A percentile compares a stretch with the other conserved stretches of the same genome.
Evolutionary conservation across 257 asterid genomes (phyloP).

Genomic region (Mitragyna speciosa): DNA sequence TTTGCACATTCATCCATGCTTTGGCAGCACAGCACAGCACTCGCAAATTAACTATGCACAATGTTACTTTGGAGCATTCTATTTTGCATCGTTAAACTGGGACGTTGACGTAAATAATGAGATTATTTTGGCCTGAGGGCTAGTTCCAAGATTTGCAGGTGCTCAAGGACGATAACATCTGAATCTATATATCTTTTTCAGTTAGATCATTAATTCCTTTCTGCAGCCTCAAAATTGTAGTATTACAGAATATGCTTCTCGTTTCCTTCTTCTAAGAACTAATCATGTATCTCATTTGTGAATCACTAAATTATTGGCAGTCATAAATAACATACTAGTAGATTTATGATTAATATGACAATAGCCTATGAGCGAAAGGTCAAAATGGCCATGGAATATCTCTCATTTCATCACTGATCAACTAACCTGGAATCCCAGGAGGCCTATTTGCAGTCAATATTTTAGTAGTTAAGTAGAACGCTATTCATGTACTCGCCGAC

Average conservation of each 20-base stretch:
- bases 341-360: no score
- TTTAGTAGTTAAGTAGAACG: no score
- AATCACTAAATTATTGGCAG: no score
- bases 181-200: not conserved
- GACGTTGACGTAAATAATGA: conserved; percentile 5
- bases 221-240: no score
- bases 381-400: not conserved
- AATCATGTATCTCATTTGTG: no score
- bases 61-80: not conserved
- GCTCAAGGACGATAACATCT: no score
- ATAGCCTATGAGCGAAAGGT: not conserved
- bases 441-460: not conserved
- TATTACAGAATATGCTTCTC: conserved; percentile 5
- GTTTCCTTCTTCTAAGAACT: not conserved
- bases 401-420: not conserved
- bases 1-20: not conserved
- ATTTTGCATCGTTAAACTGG: conserved; percentile 1
- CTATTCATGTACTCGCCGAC: no score
- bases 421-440: not conserved
- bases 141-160: not conserved
- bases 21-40: conserved; percentile 2
- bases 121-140: not conserved
- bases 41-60: not conserved
- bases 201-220: not conserved
- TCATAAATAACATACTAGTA: no score